Conservation (phyloP, 441 rosid species). For the Populus hybrid region DNA sequence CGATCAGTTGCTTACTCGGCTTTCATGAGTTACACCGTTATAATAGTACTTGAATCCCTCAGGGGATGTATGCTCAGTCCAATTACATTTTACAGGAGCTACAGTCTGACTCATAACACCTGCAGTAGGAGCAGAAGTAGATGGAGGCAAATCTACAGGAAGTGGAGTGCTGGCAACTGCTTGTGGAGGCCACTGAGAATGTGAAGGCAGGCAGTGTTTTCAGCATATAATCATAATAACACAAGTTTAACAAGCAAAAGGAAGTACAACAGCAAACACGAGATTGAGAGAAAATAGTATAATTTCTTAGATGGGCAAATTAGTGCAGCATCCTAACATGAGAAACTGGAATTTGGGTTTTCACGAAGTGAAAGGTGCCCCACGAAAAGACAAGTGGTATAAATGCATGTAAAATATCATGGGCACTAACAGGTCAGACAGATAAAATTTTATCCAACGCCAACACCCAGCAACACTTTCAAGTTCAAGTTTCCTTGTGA, state of each 20-base stretch:
- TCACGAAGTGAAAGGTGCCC: neutral
- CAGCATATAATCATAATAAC: conserved; percentile 3
- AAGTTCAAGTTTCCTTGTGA: neutral
- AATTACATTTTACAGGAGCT: conserved; percentile 62
- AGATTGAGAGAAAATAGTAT: neutral
- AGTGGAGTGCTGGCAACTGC: conserved; percentile 34
- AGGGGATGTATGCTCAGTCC: conserved; percentile 98
- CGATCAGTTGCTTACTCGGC: conserved; percentile 62
- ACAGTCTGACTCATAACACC: conserved; percentile 39
- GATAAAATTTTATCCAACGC: neutral
- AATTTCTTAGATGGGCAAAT: neutral
- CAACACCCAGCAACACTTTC: neutral
- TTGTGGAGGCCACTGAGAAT: conserved; percentile 61
- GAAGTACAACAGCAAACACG: neutral
- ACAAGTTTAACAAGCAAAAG: neutral
- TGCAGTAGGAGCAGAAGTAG: conserved; percentile 37
- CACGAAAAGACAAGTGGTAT: neutral
- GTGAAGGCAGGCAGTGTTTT: conserved; percentile 18
- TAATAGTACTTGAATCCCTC: conserved; percentile 97
- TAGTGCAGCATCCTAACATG: neutral
- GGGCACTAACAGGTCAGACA: too few relatives aligned
- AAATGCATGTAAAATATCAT: neutral
- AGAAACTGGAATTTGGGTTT: neutral
- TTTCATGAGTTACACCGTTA: conserved; percentile 76
- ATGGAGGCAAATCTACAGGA: conserved; percentile 48